Percentiles rank a stretch among this genome's conserved stretches.
Conservation (phyloP, 2,329 filamentous ascomycete genomes). For the Rutstroemia sp. region DNA sequence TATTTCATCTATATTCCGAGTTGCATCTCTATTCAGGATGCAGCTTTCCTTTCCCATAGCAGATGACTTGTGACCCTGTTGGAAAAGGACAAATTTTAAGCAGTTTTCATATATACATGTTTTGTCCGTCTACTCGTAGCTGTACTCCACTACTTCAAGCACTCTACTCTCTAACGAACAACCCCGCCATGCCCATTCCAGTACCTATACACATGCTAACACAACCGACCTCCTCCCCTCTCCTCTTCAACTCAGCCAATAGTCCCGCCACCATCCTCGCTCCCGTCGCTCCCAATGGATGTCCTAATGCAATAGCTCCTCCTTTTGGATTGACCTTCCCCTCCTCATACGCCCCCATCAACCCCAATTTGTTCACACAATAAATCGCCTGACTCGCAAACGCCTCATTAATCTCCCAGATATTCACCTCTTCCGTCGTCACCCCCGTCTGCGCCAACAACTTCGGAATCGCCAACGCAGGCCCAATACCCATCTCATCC, state of each 20-base stretch:
- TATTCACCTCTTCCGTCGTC: too few species aligned
- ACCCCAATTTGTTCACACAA: slow-evolving; percentile 62
- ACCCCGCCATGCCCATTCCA: slow-evolving; percentile 68
- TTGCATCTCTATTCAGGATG: too few species aligned
- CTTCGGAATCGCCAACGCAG: slow-evolving; percentile 78
- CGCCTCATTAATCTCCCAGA: slow-evolving; percentile 93
- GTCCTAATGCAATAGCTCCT: slow-evolving; percentile 88
- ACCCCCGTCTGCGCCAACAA: slow-evolving; percentile 63
- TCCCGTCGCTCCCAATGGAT: slow-evolving; percentile 84
- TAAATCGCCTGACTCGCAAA: slow-evolving; percentile 62
- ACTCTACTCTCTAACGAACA: slow-evolving; percentile 56
- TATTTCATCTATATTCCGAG: too few species aligned
- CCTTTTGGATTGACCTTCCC: slow-evolving; percentile 84
- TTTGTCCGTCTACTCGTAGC: too few species aligned
- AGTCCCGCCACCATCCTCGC: slow-evolving; percentile 65
- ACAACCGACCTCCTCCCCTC: slow-evolving; percentile 68
- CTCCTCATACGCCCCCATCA: slow-evolving; percentile 54
- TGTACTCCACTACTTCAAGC: too few species aligned
- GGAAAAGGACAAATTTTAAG: too few species aligned
- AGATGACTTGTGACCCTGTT: too few species aligned
- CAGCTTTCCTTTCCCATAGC: too few species aligned
- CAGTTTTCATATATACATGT: too few species aligned
- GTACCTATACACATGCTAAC: slow-evolving; percentile 87
- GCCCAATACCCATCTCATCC: slow-evolving; percentile 92
- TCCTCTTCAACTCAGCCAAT: slow-evolving; percentile 60